Percentiles rank a stretch among this genome's conserved stretches.
Evolutionary conservation across 2,329 filamentous ascomycete genomes (phyloP).

Genomic region (Dendrostoma leiphaemia): DNA sequence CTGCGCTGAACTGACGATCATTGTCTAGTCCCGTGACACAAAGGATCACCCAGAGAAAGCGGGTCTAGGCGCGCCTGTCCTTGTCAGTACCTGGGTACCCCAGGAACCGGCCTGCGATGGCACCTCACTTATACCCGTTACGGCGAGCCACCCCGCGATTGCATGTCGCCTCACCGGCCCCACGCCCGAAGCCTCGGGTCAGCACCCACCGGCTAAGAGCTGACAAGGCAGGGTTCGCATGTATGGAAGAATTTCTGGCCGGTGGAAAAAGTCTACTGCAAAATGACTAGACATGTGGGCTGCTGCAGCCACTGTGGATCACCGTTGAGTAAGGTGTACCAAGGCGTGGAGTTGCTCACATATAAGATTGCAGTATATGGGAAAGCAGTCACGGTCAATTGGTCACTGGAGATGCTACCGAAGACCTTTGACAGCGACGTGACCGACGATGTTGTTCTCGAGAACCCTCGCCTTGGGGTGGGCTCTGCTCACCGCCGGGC

Average conservation of each 20-base stretch:
- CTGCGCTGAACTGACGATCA: too few species aligned
- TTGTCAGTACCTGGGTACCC: too few species aligned
- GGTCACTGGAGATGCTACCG: neutral
- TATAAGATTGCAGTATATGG: neutral
- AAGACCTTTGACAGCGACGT: neutral
- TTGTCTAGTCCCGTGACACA: too few species aligned
- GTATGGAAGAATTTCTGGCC: neutral
- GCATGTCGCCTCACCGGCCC: neutral
- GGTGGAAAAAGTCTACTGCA: neutral
- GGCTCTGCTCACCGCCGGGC: constrained; percentile 9
- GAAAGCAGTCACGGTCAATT: neutral
- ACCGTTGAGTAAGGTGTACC: neutral
- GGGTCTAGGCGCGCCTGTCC: too few species aligned
- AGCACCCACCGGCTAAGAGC: neutral
- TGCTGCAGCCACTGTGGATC: neutral
- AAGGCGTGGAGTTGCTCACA: neutral
- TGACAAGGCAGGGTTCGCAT: neutral
- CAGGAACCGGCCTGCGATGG: neutral
- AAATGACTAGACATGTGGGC: too few species aligned
- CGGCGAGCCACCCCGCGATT: neutral
- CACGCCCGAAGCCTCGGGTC: neutral
- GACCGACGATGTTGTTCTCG: constrained; percentile 1
- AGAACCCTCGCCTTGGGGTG: constrained; percentile 8
- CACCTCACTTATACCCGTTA: neutral
- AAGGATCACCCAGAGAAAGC: too few species aligned